Conservation (phyloP, 306 rosid species). For the Dryas octopetala region DNA sequence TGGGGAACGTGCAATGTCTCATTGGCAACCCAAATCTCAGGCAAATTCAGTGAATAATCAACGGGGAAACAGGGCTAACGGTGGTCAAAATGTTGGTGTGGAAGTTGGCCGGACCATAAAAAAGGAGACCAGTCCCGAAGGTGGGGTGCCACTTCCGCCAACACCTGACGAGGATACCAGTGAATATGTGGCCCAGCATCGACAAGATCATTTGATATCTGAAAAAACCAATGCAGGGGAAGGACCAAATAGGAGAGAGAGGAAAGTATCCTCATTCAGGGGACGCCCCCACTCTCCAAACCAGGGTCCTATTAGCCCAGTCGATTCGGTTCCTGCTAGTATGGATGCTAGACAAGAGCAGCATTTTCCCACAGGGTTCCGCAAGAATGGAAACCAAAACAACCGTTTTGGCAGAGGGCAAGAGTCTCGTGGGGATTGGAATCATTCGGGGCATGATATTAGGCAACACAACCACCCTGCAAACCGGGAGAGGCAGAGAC, state of each 20-base stretch:
- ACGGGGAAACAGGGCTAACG: slow-evolving; percentile 37
- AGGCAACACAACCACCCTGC: slow-evolving; percentile 50
- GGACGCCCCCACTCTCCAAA: slow-evolving; percentile 56
- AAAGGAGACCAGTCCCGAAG: slow-evolving; percentile 36
- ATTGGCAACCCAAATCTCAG: slow-evolving; percentile 89
- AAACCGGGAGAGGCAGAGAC: slow-evolving; percentile 71
- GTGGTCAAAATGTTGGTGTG: slow-evolving; percentile 41
- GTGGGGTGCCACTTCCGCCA: slow-evolving; percentile 29
- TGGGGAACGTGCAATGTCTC: slow-evolving; percentile 57
- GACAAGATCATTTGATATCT: slow-evolving; percentile 40
- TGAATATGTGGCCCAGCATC: slow-evolving; percentile 32
- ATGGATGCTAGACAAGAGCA: slow-evolving; percentile 62
- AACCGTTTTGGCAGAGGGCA: slow-evolving; percentile 51
- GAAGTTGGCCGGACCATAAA: slow-evolving; percentile 36
- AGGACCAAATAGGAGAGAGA: slow-evolving; percentile 54
- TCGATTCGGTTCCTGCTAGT: slow-evolving; percentile 43
- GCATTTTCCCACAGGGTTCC: slow-evolving; percentile 52
- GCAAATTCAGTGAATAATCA: slow-evolving; percentile 41
- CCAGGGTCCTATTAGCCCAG: slow-evolving; percentile 36
- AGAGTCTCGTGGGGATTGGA: slow-evolving; percentile 73
- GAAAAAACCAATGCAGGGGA: slow-evolving; percentile 44
- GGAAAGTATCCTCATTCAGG: slow-evolving; percentile 44
- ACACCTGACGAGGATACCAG: slow-evolving; percentile 33
- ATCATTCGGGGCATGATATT: slow-evolving; percentile 49
- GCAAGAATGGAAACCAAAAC: slow-evolving; percentile 61